A percentile compares a stretch with the other conserved stretches of the same genome.
Conservation (phyloP, 371 early-diverging fungal species). For the Blakeslea trispora region DNA sequence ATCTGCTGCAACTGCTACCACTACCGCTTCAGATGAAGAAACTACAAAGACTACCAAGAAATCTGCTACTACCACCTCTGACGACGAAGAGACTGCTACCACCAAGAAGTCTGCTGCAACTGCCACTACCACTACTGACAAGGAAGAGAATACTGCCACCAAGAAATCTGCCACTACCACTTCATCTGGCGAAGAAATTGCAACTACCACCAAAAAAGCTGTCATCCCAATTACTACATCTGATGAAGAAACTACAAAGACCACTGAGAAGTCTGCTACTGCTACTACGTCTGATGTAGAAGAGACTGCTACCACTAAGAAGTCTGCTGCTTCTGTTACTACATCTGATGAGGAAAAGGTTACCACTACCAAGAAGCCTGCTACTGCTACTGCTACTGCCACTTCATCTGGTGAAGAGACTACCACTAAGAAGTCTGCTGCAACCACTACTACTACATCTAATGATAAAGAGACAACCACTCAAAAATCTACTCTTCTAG, state of each 20-base stretch:
- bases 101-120: conserved; percentile 3
- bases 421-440: background rate
- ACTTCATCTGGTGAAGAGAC: background rate
- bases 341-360: conserved; percentile 1
- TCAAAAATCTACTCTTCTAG: background rate
- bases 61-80: background rate
- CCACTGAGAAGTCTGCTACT: conserved; percentile 7
- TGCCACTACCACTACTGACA: background rate
- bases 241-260: too few species aligned
- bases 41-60: background rate
- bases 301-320: background rate
- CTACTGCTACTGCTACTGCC: background rate
- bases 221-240: too few species aligned
- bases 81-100: background rate
- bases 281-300: conserved; percentile 5
- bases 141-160: background rate
- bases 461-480: background rate
- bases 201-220: too few species aligned
- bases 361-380: conserved; percentile 1
- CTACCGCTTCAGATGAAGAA: too few species aligned
- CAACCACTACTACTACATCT: background rate
- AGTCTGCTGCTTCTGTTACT: too few species aligned
- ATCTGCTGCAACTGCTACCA: background rate
- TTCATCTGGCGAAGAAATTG: background rate
- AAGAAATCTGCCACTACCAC: too few species aligned